Evolutionary conservation across 441 rosid species (phyloP).

Genomic region (Daphne laureola): DNA sequence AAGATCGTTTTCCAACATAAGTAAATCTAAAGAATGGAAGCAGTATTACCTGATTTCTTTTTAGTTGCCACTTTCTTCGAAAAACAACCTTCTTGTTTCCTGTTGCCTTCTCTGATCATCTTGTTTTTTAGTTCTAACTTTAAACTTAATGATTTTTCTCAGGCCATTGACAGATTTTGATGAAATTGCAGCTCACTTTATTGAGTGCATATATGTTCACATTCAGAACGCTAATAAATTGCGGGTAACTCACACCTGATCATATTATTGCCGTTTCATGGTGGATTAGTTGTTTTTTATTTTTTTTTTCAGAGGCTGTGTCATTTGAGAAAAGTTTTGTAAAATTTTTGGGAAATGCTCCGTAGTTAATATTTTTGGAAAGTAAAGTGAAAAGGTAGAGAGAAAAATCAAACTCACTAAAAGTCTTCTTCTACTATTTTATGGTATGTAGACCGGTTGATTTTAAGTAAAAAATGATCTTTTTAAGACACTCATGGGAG

Average conservation of each 20-base stretch:
- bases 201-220: slow-evolving; percentile 84
- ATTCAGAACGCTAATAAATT: slow-evolving; percentile 51
- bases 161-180: slow-evolving; percentile 83
- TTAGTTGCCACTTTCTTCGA: neutral
- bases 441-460: too few relatives aligned
- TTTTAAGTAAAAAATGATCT: too few relatives aligned
- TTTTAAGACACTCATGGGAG: too few relatives aligned
- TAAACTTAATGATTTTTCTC: slow-evolving; percentile 17
- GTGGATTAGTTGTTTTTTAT: neutral
- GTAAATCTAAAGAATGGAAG: neutral
- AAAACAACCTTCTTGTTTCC: neutral
- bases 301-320: neutral
- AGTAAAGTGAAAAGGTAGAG: too few relatives aligned
- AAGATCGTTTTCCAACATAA: neutral
- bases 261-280: neutral
- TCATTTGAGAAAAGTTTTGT: too few relatives aligned
- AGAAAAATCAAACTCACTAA: too few relatives aligned
- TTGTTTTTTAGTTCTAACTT: slow-evolving; percentile 14
- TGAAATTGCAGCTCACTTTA: slow-evolving; percentile 78
- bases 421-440: too few relatives aligned
- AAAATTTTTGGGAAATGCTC: too few relatives aligned
- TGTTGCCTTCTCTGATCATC: slow-evolving; percentile 6
- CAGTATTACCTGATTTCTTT: neutral
- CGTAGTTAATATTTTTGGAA: too few relatives aligned
- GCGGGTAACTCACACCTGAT: slow-evolving; percentile 41